Evolutionary conservation across 257 asterid species (phyloP).

Genomic region (Solanum neorickii): DNA sequence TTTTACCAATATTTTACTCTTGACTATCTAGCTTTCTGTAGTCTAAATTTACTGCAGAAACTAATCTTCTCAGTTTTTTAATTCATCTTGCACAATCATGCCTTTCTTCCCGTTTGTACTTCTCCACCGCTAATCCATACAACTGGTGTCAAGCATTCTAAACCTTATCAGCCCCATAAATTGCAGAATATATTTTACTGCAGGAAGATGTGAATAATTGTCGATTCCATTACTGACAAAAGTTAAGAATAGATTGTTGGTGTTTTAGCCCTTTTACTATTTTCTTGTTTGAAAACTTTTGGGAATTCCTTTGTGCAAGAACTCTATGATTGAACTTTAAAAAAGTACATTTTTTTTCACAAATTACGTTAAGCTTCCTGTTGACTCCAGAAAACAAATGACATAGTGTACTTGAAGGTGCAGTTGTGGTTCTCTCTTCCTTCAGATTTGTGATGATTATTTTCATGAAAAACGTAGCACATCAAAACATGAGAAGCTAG

Average conservation of each 20-base stretch:
- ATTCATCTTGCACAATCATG: neutral
- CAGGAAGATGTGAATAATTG: neutral
- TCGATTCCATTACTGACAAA: neutral
- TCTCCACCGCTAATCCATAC: neutral
- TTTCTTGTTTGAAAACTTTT: neutral
- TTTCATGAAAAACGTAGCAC: neutral
- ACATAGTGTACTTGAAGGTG: neutral
- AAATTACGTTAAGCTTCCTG: neutral
- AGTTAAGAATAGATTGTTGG: neutral
- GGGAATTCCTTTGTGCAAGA: neutral
- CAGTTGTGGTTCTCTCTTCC: neutral
- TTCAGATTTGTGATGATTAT: neutral
- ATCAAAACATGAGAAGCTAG: neutral
- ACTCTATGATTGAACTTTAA: neutral
- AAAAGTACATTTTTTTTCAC: neutral
- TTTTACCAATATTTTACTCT: neutral
- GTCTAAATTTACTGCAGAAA: neutral
- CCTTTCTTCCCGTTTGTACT: neutral
- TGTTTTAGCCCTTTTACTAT: neutral
- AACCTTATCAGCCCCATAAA: neutral
- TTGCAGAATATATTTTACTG: neutral
- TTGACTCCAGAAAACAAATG: neutral
- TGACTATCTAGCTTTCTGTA: neutral
- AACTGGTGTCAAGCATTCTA: neutral
- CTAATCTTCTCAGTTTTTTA: neutral